Evolutionary conservation across 1,139 yeast species (phyloP), one percentile per base, ranked within the genome.

Genomic region (Spencermartinsiella ligniputridi): DNA sequence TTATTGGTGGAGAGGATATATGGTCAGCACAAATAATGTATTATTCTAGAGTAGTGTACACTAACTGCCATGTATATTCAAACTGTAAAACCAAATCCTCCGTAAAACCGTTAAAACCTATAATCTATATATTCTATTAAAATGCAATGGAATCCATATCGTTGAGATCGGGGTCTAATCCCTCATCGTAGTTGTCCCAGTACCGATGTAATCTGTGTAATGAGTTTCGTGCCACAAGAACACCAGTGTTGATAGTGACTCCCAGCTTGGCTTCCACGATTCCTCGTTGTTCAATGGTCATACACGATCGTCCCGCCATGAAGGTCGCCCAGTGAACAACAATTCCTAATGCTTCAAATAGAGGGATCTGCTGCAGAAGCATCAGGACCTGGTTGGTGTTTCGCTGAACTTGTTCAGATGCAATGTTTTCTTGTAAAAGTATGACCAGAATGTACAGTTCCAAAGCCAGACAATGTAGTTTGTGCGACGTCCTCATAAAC

Each of bases 141-240:
- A 44, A 46, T 12, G 53, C 52, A 24, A 50, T 44, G 3, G 51
- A 46, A 40, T 51, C 54, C 45, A 45, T 47, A 29, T 44, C 48
- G 20, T 46, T 52, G 6, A 17, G 15, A 19, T 40, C 42, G 3
- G 45, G 33, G 29, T 44, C 40, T 12, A 46, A 25, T 3, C 44
- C 47, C 13, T 22, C 20, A 33, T 55, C 54, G 39, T 40, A 44
- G 36, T 35, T 30, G 27, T 52, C 52, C 54, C 54, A 51, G 36
- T 44, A 51, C 12, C 44, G 22, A n/a, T 45, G 49, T 21, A 51
- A 40, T 22, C 54, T 46, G 30, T 48, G 44, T n/a, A 51, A 40
- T 18, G 56, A 48, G 51, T 49, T 53, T 27, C 50, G 44, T 15
- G 53, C 57, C 29, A 44, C 53, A 41, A 45, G 44, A 16, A 44